Evolutionary conservation across 169 alveolate genomes (phyloP), one percentile per base, ranked within the genome.

Genomic region (Plasmodium inui): DNA sequence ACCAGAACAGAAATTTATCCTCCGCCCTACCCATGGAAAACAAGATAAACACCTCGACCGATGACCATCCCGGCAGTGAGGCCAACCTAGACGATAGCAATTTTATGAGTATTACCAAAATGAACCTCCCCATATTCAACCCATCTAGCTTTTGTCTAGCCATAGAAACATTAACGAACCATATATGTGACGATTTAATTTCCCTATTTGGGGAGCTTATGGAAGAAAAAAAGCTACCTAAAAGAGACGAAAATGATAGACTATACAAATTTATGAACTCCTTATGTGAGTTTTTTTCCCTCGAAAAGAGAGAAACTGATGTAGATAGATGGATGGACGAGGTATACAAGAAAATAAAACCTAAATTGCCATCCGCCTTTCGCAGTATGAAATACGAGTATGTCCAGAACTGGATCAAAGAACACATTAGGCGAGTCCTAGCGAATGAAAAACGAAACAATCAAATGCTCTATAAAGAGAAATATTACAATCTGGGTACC

Each of bases 131-230:
- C 34, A 50, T 88, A 32, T 88, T 88, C 28, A 88, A 88, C 74
- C 94, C 94, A 22, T 22, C 85, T 34, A 88, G 94, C 50, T 88
- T 88, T 61, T 88, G 94, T 30, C 73, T 88, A 76, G 94, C 94
- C 50, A 55, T 78, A 12, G 94, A 88, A 78, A 53, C 74, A 22
- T 88, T 88, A 57, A 88, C 94, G 17, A 88, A 88, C 44, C 72
- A 79, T 39, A 88, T 88, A 30, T 88, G 94, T 76, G 94, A 88
- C 3, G 94, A 88, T 76, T 88, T 88, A 44, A 88, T 88, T 78
- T 55, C 37, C 81, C 37, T 88, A 22, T 88, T 88, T 88, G 94
- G 94, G 14, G 94, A 88, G 19, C 14, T 88, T 37, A 14, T 61
- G 71, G 89, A 88, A 22, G 71, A 88, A 57, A 50, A 78, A 57